A percentile compares a stretch with the other conserved stretches of the same genome.
These are phyloP conservation scores for Trebouxia sp. DNA, from an alignment of 139 green algal genomes.

Conservation along the genomic window DNA sequence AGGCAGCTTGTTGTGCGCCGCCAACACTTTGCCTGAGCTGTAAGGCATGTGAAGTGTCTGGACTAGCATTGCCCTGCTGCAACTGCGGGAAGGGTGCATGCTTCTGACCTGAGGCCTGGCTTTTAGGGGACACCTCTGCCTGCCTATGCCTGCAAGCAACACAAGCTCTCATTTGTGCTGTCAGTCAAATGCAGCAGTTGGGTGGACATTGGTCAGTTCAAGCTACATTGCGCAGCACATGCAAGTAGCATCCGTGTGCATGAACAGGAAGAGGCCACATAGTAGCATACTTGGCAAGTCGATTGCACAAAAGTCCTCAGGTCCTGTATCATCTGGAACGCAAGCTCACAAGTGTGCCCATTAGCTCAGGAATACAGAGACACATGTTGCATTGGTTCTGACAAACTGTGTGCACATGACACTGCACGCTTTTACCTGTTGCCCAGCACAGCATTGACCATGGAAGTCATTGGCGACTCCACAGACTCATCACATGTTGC, in stretches of 20 bases:
- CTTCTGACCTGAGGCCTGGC: background rate
- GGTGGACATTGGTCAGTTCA: too few species aligned
- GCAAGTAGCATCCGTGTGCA: too few species aligned
- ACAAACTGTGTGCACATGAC: too few species aligned
- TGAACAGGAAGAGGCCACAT: too few species aligned
- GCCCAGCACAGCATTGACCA: slow-evolving; percentile 9
- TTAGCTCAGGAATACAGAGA: too few species aligned
- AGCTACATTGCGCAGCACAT: too few species aligned
- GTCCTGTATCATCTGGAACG: background rate
- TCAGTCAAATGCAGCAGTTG: too few species aligned
- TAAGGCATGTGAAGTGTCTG: background rate
- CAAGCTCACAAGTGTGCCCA: too few species aligned
- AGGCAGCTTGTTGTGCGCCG: background rate
- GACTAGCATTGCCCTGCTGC: background rate
- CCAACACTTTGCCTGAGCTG: background rate
- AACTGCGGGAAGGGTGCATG: background rate
- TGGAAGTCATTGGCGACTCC: slow-evolving; percentile 1
- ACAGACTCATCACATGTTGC: background rate
- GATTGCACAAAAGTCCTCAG: background rate
- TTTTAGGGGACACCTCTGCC: background rate
- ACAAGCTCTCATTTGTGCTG: background rate
- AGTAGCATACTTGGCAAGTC: too few species aligned
- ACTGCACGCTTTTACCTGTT: too few species aligned
- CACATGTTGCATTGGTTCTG: too few species aligned
- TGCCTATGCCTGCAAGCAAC: background rate